These are phyloP conservation scores for Actinomucor elegans DNA, from an alignment of 371 early-diverging fungal genomes.

Conservation along the genomic window DNA sequence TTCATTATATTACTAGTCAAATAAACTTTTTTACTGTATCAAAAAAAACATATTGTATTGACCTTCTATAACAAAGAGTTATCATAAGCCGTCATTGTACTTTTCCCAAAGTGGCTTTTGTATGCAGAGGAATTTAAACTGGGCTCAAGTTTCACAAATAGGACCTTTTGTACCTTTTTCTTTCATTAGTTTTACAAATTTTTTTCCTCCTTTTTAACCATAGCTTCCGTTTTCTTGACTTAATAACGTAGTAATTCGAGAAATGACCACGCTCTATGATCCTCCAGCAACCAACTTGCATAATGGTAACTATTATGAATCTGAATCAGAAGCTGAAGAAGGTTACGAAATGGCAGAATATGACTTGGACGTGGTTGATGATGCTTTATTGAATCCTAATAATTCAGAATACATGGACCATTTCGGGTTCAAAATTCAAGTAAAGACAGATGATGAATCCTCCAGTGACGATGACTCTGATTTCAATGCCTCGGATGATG, in stretches of 20 bases:
- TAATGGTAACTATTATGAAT: neutral
- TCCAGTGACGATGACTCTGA: conserved; percentile 32
- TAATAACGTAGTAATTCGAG: neutral
- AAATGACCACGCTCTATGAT: conserved; percentile 12
- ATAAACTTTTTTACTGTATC: neutral
- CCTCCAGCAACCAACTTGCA: neutral
- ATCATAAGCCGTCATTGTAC: too few species aligned
- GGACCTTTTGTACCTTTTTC: neutral
- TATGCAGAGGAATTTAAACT: neutral
- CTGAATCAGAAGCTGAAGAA: conserved; percentile 10
- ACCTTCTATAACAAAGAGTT: too few species aligned
- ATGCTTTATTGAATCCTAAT: conserved; percentile 39
- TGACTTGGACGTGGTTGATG: conserved; percentile 46
- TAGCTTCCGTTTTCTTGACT: neutral
- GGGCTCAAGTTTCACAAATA: neutral
- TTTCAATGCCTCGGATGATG: conserved; percentile 4
- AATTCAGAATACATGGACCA: conserved; percentile 41
- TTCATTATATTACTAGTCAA: neutral
- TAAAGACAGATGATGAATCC: conserved; percentile 45
- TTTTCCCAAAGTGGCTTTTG: neutral
- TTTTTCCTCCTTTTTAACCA: neutral
- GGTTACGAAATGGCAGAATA: conserved; percentile 22
- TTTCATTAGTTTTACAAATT: neutral
- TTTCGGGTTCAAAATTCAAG: conserved; percentile 47
- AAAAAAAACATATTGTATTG: neutral